Percentiles rank a stretch among this genome's conserved stretches.
Conservation (phyloP, 352 stramenopile genomes). For the Phytophthora agathidicida region DNA sequence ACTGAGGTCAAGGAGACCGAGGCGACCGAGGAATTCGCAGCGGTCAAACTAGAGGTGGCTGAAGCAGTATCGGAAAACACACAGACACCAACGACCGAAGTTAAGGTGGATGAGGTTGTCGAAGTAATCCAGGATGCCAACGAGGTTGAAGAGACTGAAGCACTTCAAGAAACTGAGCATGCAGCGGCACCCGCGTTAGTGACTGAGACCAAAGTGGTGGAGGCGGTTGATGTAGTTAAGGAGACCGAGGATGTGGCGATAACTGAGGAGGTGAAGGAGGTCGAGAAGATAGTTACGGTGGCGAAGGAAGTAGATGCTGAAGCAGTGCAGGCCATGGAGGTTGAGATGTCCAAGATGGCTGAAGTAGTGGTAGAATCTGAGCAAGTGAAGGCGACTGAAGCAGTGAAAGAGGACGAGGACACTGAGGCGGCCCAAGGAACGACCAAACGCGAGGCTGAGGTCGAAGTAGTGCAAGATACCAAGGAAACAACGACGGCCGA, state of each 20-base stretch:
- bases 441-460: too few relatives aligned
- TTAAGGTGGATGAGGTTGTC: too few relatives aligned
- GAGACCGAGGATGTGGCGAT: background rate
- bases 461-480: slow-evolving; percentile 17
- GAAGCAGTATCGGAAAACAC: too few relatives aligned
- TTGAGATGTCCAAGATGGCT: background rate
- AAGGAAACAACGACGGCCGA: background rate
- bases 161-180: background rate
- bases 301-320: background rate
- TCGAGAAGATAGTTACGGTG: background rate
- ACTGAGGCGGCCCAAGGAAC: slow-evolving; percentile 1
- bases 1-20: background rate
- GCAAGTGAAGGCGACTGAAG: background rate
- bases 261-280: background rate
- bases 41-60: too few relatives aligned
- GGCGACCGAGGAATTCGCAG: background rate
- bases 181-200: background rate
- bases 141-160: background rate
- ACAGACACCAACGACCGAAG: too few relatives aligned
- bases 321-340: slow-evolving; percentile 1
- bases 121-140: background rate
- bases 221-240: slow-evolving; percentile 5
- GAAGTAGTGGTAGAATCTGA: background rate
- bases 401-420: slow-evolving; percentile 8
- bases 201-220: background rate